Evolutionary conservation across 164 flowering plant species (phyloP).

Genomic region (Macadamia integrifolia): DNA sequence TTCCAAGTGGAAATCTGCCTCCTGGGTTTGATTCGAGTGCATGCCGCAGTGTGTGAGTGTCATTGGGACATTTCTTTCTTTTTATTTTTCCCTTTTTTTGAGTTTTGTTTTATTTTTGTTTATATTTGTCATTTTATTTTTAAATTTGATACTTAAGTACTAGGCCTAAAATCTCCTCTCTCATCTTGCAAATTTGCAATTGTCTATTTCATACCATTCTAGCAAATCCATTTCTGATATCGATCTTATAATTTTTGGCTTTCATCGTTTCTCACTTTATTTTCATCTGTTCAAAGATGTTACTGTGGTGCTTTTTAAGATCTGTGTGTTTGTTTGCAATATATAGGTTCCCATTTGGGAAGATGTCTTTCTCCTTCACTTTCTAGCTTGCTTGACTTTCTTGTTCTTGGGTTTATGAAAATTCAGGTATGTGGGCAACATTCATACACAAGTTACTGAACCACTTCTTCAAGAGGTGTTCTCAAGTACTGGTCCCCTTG

Average conservation of each 20-base stretch:
- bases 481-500: slow-evolving; percentile 37
- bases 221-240: neutral
- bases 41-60: slow-evolving; percentile 43
- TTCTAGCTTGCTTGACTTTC: neutral
- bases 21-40: slow-evolving; percentile 40
- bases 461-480: neutral
- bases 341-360: neutral
- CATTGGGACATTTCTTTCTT: slow-evolving; percentile 11
- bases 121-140: slow-evolving; percentile 3
- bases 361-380: neutral
- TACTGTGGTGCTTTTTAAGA: too few species aligned
- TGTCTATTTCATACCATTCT: neutral
- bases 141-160: neutral
- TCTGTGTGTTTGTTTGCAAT: neutral
- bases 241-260: neutral
- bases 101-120: slow-evolving; percentile 3
- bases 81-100: slow-evolving; percentile 5
- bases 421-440: slow-evolving; percentile 30
- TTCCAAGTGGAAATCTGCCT: slow-evolving; percentile 41
- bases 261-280: neutral
- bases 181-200: neutral
- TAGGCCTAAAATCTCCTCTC: neutral
- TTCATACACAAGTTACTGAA: slow-evolving; percentile 23
- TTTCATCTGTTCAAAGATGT: neutral
- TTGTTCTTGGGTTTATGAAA: neutral